Percentiles rank a stretch among this genome's conserved stretches.
phyloP scores from a whole-genome alignment of 2,329 filamentous ascomycete species.

The Didymella glomerata region DNA sequence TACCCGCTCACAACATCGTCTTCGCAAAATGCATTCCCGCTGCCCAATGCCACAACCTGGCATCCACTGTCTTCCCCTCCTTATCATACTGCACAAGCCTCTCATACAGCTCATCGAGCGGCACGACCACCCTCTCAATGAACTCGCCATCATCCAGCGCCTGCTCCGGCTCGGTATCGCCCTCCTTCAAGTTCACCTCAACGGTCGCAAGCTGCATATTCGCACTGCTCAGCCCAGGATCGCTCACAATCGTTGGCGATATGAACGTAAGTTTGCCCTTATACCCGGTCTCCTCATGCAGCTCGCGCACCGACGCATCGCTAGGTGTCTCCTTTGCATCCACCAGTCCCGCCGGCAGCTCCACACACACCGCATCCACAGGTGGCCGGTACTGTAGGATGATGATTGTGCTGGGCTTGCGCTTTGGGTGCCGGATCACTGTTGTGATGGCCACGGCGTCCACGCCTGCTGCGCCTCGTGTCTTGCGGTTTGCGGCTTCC shows the following conservation, averaged over 20 bases:
- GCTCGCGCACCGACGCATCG: slow-evolving; percentile 65
- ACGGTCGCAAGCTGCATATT: slow-evolving; percentile 70
- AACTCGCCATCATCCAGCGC: slow-evolving; percentile 68
- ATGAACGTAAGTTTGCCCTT: slow-evolving; percentile 61
- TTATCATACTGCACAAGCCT: slow-evolving; percentile 58
- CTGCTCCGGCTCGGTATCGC: slow-evolving; percentile 63
- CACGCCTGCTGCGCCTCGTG: slow-evolving; percentile 63
- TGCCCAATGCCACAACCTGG: slow-evolving; percentile 69
- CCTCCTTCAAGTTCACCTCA: slow-evolving; percentile 63
- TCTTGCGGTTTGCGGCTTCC: slow-evolving; percentile 62
- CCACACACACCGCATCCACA: slow-evolving; percentile 65
- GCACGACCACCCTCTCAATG: slow-evolving; percentile 68
- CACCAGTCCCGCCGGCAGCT: slow-evolving; percentile 68
- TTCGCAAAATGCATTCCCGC: slow-evolving; percentile 63
- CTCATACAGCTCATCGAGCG: slow-evolving; percentile 64
- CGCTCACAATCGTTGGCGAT: slow-evolving; percentile 73
- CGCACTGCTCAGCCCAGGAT: slow-evolving; percentile 67
- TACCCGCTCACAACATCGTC: slow-evolving; percentile 38
- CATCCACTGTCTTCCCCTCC: slow-evolving; percentile 63
- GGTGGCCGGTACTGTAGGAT: slow-evolving; percentile 69
- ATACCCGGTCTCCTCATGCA: slow-evolving; percentile 70
- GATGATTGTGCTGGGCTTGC: slow-evolving; percentile 61
- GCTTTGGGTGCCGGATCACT: slow-evolving; percentile 59
- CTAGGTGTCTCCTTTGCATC: slow-evolving; percentile 65
- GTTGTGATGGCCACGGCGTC: slow-evolving; percentile 68